Evolutionary conservation across 345 rosid genomes (phyloP).

Genomic region (Arabis hirsuta): DNA sequence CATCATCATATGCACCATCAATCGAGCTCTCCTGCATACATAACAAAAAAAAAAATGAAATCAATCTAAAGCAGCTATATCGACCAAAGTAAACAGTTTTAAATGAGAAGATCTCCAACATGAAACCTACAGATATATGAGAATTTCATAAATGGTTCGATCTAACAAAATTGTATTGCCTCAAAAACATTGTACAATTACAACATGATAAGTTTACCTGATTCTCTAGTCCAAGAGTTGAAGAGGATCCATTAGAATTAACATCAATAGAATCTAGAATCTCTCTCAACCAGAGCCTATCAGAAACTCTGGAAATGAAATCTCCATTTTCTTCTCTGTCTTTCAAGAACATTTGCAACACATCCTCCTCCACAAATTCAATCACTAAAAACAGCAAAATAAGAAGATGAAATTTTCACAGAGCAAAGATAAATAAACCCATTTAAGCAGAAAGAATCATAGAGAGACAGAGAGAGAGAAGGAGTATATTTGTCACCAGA

Average conservation of each 20-base stretch:
- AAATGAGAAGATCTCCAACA: background rate
- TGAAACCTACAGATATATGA: slow-evolving; percentile 7
- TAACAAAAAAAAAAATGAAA: slow-evolving; percentile 1
- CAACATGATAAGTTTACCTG: slow-evolving; percentile 20
- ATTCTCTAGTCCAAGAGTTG: slow-evolving; percentile 22
- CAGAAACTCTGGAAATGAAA: slow-evolving; percentile 77
- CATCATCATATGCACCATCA: slow-evolving; percentile 51
- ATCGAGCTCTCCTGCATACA: slow-evolving; percentile 49
- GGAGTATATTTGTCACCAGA: slow-evolving; percentile 47
- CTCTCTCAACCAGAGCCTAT: slow-evolving; percentile 65
- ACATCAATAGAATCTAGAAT: slow-evolving; percentile 50
- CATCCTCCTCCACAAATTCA: slow-evolving; percentile 71
- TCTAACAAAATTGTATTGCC: no score
- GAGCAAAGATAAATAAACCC: background rate
- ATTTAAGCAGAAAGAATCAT: background rate
- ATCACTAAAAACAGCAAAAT: slow-evolving; percentile 41
- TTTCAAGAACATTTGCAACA: slow-evolving; percentile 68
- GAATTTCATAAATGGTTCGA: no score
- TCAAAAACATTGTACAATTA: no score
- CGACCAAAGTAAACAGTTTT: background rate
- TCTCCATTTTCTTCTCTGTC: slow-evolving; percentile 85
- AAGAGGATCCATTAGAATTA: slow-evolving; percentile 39
- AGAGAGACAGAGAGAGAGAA: background rate
- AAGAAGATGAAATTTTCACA: slow-evolving; percentile 10
- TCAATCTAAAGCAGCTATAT: background rate